These are phyloP conservation scores for Albifimbria verrucaria DNA, from an alignment of 2,329 filamentous ascomycete species.

Conservation along the genomic window DNA sequence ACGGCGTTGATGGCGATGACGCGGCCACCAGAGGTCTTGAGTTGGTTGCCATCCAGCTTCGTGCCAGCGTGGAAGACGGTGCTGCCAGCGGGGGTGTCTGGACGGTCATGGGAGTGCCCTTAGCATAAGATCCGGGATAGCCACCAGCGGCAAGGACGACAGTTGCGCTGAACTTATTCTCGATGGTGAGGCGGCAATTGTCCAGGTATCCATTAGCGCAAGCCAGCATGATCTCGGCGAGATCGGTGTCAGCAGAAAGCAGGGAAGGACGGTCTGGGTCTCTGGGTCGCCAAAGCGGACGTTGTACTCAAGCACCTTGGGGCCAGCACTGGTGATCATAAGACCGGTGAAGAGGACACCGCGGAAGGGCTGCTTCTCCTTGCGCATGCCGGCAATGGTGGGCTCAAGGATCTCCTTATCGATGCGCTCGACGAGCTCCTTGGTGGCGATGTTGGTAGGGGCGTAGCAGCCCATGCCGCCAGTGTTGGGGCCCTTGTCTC, in stretches of 20 bases:
- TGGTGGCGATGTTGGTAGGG: slow-evolving; percentile 75
- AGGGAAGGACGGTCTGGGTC: slow-evolving; percentile 81
- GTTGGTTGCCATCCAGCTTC: slow-evolving; percentile 54
- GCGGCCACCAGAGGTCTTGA: slow-evolving; percentile 80
- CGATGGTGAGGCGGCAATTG: slow-evolving; percentile 64
- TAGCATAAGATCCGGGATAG: slow-evolving; percentile 82
- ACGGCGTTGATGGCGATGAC: slow-evolving; percentile 92
- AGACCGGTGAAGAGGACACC: slow-evolving; percentile 85
- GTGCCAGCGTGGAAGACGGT: slow-evolving; percentile 95
- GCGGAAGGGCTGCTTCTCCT: slow-evolving; percentile 70
- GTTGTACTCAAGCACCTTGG: slow-evolving; percentile 88
- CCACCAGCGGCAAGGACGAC: slow-evolving; percentile 92
- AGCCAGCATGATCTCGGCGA: slow-evolving; percentile 85
- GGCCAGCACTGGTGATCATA: slow-evolving; percentile 81
- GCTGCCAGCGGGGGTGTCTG: slow-evolving; percentile 38
- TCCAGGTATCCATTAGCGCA: slow-evolving; percentile 74
- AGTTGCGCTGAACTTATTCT: slow-evolving; percentile 74
- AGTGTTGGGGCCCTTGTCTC: slow-evolving; percentile 87
- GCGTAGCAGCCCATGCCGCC: slow-evolving; percentile 98
- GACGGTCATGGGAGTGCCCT: slow-evolving; percentile 64
- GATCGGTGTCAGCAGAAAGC: slow-evolving; percentile 72
- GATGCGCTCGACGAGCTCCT: slow-evolving; percentile 72
- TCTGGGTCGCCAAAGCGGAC: slow-evolving; percentile 91
- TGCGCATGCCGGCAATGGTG: slow-evolving; percentile 83
- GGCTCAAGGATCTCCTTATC: slow-evolving; percentile 83